Evolutionary conservation across 2,329 filamentous ascomycete genomes (phyloP).

Genomic region (Apiospora aurea): DNA sequence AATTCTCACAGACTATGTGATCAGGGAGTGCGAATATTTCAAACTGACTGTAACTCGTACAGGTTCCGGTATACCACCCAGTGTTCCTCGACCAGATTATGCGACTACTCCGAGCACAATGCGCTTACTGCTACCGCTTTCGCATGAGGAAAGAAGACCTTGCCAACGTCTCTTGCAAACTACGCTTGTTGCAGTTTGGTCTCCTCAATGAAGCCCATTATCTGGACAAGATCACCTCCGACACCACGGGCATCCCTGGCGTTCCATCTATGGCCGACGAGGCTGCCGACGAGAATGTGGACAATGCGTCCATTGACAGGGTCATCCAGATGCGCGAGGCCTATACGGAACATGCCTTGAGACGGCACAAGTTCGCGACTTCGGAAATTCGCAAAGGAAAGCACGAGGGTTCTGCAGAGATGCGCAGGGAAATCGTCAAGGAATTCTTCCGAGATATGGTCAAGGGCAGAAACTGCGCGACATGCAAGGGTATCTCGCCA

Average conservation of each 20-base stretch:
- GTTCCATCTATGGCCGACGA: slow-evolving; percentile 53
- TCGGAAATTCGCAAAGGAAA: slow-evolving; percentile 68
- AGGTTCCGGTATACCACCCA: slow-evolving; percentile 90
- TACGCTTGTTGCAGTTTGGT: slow-evolving; percentile 85
- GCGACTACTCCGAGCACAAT: slow-evolving; percentile 84
- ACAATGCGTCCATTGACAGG: slow-evolving; percentile 59
- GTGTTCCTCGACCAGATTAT: slow-evolving; percentile 93
- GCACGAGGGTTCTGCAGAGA: slow-evolving; percentile 82
- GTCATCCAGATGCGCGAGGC: slow-evolving; percentile 60
- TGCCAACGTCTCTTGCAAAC: slow-evolving; percentile 82
- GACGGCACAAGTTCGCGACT: slow-evolving; percentile 58
- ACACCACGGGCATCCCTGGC: slow-evolving; percentile 44
- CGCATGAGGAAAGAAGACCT: slow-evolving; percentile 79
- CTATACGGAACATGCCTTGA: slow-evolving; percentile 78
- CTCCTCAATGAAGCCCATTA: slow-evolving; percentile 66
- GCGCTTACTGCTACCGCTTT: slow-evolving; percentile 88
- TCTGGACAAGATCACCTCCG: slow-evolving; percentile 48
- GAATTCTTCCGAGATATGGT: slow-evolving; percentile 80
- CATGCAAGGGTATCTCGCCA: slow-evolving; percentile 75
- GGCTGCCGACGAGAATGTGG: slow-evolving; percentile 63
- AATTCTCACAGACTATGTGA: background rate
- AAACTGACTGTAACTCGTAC: background rate
- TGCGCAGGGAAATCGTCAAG: slow-evolving; percentile 78
- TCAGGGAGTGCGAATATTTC: background rate
- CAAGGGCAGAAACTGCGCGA: slow-evolving; percentile 72